Evolutionary conservation across 2,329 filamentous ascomycete species (phyloP), one percentile per base, ranked within the genome.

Genomic region (Microcera coccophila): DNA sequence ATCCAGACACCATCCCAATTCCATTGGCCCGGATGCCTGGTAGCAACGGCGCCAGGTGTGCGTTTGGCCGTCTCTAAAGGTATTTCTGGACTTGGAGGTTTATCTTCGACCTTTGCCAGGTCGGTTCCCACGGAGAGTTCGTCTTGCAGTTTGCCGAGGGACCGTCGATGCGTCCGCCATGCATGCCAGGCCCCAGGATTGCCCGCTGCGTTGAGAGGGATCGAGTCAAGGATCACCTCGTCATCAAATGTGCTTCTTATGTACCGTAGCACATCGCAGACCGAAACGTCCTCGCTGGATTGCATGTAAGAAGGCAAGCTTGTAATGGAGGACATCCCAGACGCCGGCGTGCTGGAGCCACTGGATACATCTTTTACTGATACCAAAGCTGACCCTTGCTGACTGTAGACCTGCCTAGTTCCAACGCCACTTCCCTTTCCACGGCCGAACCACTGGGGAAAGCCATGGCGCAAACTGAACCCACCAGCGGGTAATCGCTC

Each of bases 1-100:
- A 94, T 87, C 91, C 91, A 98, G 0, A 97, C 91, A 0, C 91
- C 90, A 58, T 95, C 89, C 91, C 91, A 97, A 61, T 95, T 95
- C 91, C 91, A 97, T 57, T 95, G 85, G 5, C 85, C 87, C 0
- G 89, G 89, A 21, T 44, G 44, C 26, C 52, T 47, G 5, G 50
- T 37, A 1, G 50, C 32, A 17, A 31, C 39, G 10, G 44, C 15
- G 9, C 44, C 33, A 11, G 47, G 36, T 2, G 36, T 34, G 31
- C 29, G 21, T 19, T 48, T 54, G 1, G 50, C 17, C 5, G 43
- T 36, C 12, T 50, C 42, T 4, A 31, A 18, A n/a, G 33, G 26
- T 12, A 15, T 36, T 7, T 40, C 32, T 19, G 26, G 11, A 28
- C 28, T 36, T 22, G 46, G 58, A 32, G 43, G 18, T 41, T 29